Conservation (phyloP, 345 rosid species). For the Populus alba region DNA sequence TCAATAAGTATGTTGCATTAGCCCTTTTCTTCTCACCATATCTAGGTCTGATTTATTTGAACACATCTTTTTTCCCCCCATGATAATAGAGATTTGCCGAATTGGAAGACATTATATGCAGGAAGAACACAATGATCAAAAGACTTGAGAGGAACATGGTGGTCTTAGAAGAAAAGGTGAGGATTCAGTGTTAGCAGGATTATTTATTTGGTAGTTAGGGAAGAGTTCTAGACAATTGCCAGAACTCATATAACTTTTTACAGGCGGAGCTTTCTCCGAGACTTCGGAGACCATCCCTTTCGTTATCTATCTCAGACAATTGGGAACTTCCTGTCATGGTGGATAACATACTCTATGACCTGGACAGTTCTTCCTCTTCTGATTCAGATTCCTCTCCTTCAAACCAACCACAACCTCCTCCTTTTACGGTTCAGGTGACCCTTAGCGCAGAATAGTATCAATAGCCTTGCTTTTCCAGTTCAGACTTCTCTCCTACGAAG, state of each 20-base stretch:
- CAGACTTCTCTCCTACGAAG: neutral
- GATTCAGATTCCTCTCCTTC: conserved; percentile 64
- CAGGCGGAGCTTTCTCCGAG: conserved; percentile 67
- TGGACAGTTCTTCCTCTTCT: conserved; percentile 87
- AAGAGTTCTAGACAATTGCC: neutral
- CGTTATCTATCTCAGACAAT: conserved; percentile 30
- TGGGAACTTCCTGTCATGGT: conserved; percentile 51
- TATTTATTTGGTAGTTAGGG: neutral
- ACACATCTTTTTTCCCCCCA: neutral
- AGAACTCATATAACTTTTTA: neutral
- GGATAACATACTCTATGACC: conserved; percentile 72
- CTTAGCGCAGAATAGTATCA: neutral
- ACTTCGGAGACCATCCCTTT: conserved; percentile 51
- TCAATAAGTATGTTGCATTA: neutral
- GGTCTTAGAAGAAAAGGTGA: conserved; percentile 78
- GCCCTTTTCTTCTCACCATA: neutral
- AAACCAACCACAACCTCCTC: conserved; percentile 21
- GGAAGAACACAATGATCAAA: conserved; percentile 65
- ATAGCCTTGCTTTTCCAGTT: neutral
- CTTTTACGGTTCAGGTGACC: conserved; percentile 12
- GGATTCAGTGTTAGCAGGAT: conserved; percentile 6
- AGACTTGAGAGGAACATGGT: conserved; percentile 70
- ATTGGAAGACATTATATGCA: conserved; percentile 68
- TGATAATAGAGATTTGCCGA: conserved; percentile 61
- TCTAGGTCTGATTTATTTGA: neutral